Conservation (phyloP, 371 early-diverging fungal species). For the Homolaphlyctis polyrhiza region DNA sequence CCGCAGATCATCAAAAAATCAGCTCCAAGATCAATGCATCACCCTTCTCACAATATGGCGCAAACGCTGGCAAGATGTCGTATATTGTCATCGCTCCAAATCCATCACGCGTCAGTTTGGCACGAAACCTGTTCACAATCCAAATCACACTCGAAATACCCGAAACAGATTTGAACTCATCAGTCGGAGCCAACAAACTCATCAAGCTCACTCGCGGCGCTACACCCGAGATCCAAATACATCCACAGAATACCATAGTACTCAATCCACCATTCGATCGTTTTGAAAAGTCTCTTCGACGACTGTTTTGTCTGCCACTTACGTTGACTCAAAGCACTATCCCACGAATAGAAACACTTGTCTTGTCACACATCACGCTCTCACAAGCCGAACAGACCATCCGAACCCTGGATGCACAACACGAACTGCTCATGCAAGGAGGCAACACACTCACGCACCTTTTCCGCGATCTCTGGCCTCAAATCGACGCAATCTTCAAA, state of each 20-base stretch:
- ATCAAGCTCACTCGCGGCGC: too few relatives aligned
- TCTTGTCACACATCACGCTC: neutral
- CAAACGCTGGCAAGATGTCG: neutral
- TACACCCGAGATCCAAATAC: too few relatives aligned
- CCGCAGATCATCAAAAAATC: too few relatives aligned
- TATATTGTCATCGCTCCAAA: neutral
- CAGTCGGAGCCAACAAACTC: too few relatives aligned
- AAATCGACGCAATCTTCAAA: slow-evolving; percentile 7
- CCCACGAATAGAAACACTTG: slow-evolving; percentile 10
- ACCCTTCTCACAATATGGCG: too few relatives aligned
- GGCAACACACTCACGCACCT: slow-evolving; percentile 2
- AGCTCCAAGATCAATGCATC: too few relatives aligned
- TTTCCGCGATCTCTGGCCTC: neutral
- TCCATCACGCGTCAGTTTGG: neutral
- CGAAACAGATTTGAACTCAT: too few relatives aligned
- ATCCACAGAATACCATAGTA: neutral
- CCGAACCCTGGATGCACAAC: neutral
- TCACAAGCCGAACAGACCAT: neutral
- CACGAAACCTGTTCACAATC: slow-evolving; percentile 2
- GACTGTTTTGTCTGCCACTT: slow-evolving; percentile 7
- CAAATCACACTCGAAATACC: neutral
- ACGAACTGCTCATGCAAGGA: slow-evolving; percentile 5
- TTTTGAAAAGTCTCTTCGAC: neutral
- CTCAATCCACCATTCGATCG: slow-evolving; percentile 1
- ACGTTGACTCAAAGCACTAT: slow-evolving; percentile 3